phyloP scores from a whole-genome alignment of 1,139 yeast species.

The Geotrichum macrosporum region DNA sequence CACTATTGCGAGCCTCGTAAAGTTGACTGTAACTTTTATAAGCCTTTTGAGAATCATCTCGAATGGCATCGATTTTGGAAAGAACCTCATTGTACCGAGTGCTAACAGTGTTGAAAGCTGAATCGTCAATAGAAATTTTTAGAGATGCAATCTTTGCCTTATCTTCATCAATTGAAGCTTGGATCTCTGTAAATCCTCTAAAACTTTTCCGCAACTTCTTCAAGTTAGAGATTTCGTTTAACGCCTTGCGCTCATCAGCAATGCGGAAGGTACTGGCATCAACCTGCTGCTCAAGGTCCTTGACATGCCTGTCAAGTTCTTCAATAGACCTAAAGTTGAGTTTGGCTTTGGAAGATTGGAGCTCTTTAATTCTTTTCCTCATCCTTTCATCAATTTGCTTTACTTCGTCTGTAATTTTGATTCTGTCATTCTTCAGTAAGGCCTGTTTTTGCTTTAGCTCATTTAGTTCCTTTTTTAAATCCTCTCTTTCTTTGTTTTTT shows the following conservation, averaged over 20 bases:
- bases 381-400: conserved; percentile 64
- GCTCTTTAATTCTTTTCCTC: conserved; percentile 74
- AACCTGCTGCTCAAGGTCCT: conserved; percentile 55
- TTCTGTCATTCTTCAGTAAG: conserved; percentile 65
- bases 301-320: conserved; percentile 57
- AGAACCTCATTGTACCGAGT: conserved; percentile 38
- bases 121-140: conserved; percentile 59
- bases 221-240: conserved; percentile 80
- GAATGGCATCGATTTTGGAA: conserved; percentile 1
- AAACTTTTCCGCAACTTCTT: conserved; percentile 81
- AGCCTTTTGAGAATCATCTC: neutral
- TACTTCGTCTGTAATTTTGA: conserved; percentile 64
- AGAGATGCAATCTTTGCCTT: conserved; percentile 70
- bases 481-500: conserved; percentile 52
- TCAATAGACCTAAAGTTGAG: conserved; percentile 63
- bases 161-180: conserved; percentile 75
- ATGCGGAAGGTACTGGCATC: conserved; percentile 84
- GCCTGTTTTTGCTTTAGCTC: conserved; percentile 65
- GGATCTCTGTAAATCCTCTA: conserved; percentile 66
- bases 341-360: conserved; percentile 67
- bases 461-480: conserved; percentile 61
- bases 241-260: conserved; percentile 83
- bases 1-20: conserved; percentile 60
- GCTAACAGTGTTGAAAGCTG: conserved; percentile 60
- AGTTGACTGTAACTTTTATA: conserved; percentile 31